These are phyloP conservation scores for Chytriomyces confervae DNA, from an alignment of 192 early-diverging fungal species.

Conservation along the genomic window DNA sequence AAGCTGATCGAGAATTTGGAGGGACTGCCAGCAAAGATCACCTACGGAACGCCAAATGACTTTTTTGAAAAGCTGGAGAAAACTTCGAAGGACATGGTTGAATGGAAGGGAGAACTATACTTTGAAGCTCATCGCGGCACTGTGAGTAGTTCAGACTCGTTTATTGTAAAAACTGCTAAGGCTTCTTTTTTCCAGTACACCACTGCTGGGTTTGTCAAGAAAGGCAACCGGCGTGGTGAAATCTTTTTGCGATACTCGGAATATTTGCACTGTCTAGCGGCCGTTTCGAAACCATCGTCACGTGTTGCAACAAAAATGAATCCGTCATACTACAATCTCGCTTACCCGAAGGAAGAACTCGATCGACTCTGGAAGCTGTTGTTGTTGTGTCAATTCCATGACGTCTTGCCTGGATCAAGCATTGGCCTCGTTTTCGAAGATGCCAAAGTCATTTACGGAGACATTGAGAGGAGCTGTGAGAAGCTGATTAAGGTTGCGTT, in stretches of 20 bases:
- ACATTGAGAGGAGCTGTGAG: conserved; percentile 40
- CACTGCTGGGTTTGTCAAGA: conserved; percentile 83
- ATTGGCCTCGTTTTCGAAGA: conserved; percentile 92
- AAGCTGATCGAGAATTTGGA: conserved; percentile 73
- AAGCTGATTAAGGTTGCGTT: conserved; percentile 30
- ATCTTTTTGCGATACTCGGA: conserved; percentile 83
- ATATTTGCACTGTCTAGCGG: conserved; percentile 61
- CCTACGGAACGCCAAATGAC: conserved; percentile 75
- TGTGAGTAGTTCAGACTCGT: conserved; percentile 20
- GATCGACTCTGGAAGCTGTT: conserved; percentile 87
- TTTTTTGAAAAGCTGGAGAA: conserved; percentile 84
- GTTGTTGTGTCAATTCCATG: conserved; percentile 97
- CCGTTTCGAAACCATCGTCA: neutral
- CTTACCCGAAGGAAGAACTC: conserved; percentile 76
- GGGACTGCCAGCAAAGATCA: conserved; percentile 77
- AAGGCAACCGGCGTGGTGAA: conserved; percentile 84
- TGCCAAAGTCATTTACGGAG: conserved; percentile 67
- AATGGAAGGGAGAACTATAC: conserved; percentile 91
- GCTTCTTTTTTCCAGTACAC: conserved; percentile 65
- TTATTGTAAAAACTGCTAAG: conserved; percentile 7
- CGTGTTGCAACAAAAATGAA: neutral
- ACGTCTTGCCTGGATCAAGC: conserved; percentile 89
- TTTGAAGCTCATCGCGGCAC: conserved; percentile 98
- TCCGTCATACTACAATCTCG: neutral
- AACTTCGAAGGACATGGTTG: conserved; percentile 68